Percentiles rank a stretch among this genome's conserved stretches.
Evolutionary conservation across 306 rosid species (phyloP).

Genomic region (Hippophae tibetana): DNA sequence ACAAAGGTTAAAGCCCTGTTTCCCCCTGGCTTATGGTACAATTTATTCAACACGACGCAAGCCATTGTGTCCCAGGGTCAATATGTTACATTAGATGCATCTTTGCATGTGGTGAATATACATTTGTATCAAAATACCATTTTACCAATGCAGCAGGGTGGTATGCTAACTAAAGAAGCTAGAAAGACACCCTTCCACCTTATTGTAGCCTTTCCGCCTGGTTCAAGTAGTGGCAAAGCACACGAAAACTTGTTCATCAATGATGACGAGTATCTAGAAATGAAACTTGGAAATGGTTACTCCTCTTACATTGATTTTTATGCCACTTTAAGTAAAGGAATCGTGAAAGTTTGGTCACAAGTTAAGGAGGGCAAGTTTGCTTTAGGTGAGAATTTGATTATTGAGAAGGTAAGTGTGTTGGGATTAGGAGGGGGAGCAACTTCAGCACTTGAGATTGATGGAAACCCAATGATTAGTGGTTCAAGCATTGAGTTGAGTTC

Average conservation of each 20-base stretch:
- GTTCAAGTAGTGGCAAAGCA: conserved; percentile 53
- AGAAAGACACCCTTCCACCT: conserved; percentile 72
- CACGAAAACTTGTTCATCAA: conserved; percentile 69
- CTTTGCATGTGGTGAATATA: conserved; percentile 72
- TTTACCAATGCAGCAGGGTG: conserved; percentile 90
- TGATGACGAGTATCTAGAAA: conserved; percentile 67
- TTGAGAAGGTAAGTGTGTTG: conserved; percentile 57
- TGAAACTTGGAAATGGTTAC: conserved; percentile 64
- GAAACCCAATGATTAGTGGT: conserved; percentile 15
- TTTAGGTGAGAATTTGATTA: conserved; percentile 53
- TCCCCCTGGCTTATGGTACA: conserved; percentile 93
- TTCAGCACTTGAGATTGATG: conserved; percentile 48
- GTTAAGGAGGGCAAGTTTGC: conserved; percentile 86
- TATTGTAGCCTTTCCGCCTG: conserved; percentile 57
- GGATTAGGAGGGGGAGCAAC: conserved; percentile 53
- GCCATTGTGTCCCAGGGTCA: conserved; percentile 35
- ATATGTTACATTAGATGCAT: conserved; percentile 66
- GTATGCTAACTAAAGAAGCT: conserved; percentile 70
- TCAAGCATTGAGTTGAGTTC: conserved; percentile 32
- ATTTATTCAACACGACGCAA: conserved; percentile 58
- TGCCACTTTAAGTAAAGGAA: conserved; percentile 49
- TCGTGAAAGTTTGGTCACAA: conserved; percentile 73
- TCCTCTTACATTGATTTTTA: conserved; percentile 62
- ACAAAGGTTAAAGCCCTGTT: conserved; percentile 67
- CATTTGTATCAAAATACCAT: conserved; percentile 82